Evolutionary conservation across 768 basidiomycete species (phyloP), one percentile per base, ranked within the genome.

Genomic region (Flagelloscypha sp.): DNA sequence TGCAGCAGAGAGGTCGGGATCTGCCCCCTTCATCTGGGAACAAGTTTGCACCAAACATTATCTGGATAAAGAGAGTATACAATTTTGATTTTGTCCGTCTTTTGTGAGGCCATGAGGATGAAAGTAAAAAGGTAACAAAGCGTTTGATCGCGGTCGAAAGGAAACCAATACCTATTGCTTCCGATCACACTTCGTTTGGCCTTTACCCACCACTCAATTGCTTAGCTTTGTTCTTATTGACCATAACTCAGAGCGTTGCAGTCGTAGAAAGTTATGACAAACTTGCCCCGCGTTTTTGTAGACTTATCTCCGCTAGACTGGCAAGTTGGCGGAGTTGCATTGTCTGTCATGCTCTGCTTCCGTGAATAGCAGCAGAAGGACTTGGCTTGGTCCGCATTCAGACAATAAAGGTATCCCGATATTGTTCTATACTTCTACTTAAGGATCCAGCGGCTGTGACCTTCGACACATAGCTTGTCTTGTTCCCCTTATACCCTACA

Each of bases 1-100:
- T 5, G 85, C 92, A 5, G 85, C 77, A 12, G 87, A 85, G 45
- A 92, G 66, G 53, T 93, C 86, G 1, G 79, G 64, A 25, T 79
- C 64, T 13, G 87, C 83, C 36, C 88, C 87, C 46, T 80, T 80
- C 59, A 98, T 72, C 93, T 97, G 48, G 9, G n/a, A 17, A 43
- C 49, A 47, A 47, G 44, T 32, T 40, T 19, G 18, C 4, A 33
- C 27, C 16, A 28, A 27, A 30, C 24, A 13, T 27, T 7, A 20
- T 7, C 27, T 27, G 25, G 20, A 36, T 15, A 8, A 32, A 17
- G 37, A 13, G 23, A 30, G 47, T 52, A 50, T 46, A 68, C 68
- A 37, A 70, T 53, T 39, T 57, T 63, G 24, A 70, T 60, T 50
- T 69, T 70, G n/a, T n/a, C n/a, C n/a, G n/a, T n/a, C n/a, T n/a